Percentiles rank a stretch among this genome's conserved stretches.
Conservation (phyloP, 176 grass and related monocot species). For the Musa troglodytarum region DNA sequence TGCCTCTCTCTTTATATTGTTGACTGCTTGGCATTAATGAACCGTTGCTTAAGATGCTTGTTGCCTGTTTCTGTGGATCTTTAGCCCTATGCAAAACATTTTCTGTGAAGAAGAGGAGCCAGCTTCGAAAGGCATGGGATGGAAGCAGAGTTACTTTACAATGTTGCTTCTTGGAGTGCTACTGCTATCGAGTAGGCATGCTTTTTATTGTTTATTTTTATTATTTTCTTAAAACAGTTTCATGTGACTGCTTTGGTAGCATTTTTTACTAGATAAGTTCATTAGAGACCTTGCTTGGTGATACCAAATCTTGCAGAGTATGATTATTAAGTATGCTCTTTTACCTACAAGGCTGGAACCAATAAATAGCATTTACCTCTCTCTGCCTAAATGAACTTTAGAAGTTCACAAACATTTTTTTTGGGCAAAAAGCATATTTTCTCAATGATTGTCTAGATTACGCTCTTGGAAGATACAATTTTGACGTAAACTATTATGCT, state of each 20-base stretch:
- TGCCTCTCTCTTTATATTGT: background rate
- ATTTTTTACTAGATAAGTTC: too few species aligned
- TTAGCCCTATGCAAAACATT: slow-evolving; percentile 67
- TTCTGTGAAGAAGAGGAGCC: slow-evolving; percentile 63
- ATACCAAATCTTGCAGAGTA: too few species aligned
- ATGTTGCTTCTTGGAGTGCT: slow-evolving; percentile 73
- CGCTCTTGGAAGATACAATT: too few species aligned
- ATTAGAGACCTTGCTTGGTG: too few species aligned
- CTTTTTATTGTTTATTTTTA: background rate
- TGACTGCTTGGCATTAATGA: background rate
- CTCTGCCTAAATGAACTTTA: too few species aligned
- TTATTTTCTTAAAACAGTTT: background rate
- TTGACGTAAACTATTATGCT: too few species aligned
- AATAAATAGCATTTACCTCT: too few species aligned
- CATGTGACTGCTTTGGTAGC: background rate
- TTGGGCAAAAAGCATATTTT: too few species aligned
- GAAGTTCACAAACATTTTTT: too few species aligned
- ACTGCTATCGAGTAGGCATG: slow-evolving; percentile 61
- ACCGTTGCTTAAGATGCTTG: background rate
- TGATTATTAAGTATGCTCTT: too few species aligned
- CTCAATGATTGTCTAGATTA: too few species aligned
- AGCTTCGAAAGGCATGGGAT: slow-evolving; percentile 69
- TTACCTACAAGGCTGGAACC: too few species aligned
- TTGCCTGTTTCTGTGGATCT: background rate
- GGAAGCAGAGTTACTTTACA: slow-evolving; percentile 62